Percentiles rank a stretch among this genome's conserved stretches.
phyloP scores from a whole-genome alignment of 768 basidiomycete genomes.

The Pleurotus salmoneostramineus region DNA sequence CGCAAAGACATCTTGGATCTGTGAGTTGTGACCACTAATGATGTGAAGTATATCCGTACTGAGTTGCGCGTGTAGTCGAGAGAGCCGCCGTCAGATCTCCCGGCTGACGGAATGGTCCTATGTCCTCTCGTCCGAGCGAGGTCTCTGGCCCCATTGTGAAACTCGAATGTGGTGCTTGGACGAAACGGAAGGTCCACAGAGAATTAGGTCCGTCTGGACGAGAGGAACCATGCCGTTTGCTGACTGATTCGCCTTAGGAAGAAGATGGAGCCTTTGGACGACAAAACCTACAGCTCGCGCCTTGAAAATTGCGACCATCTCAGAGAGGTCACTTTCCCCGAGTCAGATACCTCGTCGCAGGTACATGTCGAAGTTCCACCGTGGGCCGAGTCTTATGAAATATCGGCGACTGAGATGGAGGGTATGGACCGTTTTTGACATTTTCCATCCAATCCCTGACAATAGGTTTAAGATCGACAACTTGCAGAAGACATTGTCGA shows the following conservation, averaged over 20 bases:
- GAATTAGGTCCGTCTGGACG: slow-evolving; percentile 58
- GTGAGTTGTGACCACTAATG: slow-evolving; percentile 33
- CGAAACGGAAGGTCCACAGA: slow-evolving; percentile 88
- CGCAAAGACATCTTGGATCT: slow-evolving; percentile 71
- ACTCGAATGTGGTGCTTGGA: slow-evolving; percentile 72
- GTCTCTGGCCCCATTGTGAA: slow-evolving; percentile 69
- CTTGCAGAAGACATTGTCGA: slow-evolving; percentile 78
- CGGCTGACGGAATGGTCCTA: slow-evolving; percentile 58
- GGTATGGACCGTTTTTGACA: slow-evolving; percentile 29
- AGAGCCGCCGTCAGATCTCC: slow-evolving; percentile 68
- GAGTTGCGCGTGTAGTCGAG: slow-evolving; percentile 51
- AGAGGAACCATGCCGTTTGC: not conserved
- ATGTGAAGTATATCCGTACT: not conserved
- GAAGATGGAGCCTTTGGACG: slow-evolving; percentile 65
- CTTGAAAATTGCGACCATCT: slow-evolving; percentile 39
- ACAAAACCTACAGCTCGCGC: slow-evolving; percentile 43
- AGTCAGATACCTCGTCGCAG: slow-evolving; percentile 44
- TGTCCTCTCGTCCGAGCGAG: slow-evolving; percentile 68
- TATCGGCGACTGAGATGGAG: slow-evolving; percentile 58
- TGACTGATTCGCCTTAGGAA: slow-evolving; percentile 41
- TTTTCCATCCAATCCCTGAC: not conserved
- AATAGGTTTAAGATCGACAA: slow-evolving; percentile 37
- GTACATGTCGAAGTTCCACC: slow-evolving; percentile 62
- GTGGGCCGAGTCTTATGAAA: slow-evolving; percentile 72
- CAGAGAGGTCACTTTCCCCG: slow-evolving; percentile 48